Conservation (phyloP, 192 early-diverging fungal species). For the Coemansia sp. region DNA sequence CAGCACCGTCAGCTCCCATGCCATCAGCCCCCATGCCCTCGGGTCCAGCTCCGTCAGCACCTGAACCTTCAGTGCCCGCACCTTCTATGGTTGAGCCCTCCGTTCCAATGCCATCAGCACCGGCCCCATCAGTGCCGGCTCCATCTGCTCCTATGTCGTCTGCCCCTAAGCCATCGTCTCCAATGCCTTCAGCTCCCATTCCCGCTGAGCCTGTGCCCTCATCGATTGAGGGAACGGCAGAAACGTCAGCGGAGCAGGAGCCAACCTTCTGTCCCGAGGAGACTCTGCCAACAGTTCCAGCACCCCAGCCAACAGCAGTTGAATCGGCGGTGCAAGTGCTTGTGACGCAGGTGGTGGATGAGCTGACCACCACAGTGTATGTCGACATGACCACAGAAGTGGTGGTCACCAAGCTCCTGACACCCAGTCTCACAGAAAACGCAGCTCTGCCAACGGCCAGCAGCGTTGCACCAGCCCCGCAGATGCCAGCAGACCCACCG, state of each 20-base stretch:
- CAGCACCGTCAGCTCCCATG: constrained; percentile 1
- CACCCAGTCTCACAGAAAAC: background rate
- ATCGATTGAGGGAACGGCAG: background rate
- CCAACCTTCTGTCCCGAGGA: background rate
- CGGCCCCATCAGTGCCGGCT: constrained; percentile 6
- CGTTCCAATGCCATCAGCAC: background rate
- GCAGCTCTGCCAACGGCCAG: background rate
- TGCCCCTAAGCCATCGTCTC: constrained; percentile 2
- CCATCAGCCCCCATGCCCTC: background rate
- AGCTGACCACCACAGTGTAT: background rate
- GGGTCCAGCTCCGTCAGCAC: background rate
- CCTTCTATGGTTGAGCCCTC: background rate
- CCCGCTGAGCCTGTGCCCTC: background rate
- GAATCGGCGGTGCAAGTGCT: background rate
- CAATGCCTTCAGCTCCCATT: constrained; percentile 9
- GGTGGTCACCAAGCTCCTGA: background rate
- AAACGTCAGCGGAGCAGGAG: background rate
- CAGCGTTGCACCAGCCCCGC: background rate
- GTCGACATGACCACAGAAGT: background rate
- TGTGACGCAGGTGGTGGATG: background rate
- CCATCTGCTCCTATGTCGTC: constrained; percentile 2
- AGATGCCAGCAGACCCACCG: background rate
- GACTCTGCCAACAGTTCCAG: background rate
- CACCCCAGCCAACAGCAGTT: background rate
- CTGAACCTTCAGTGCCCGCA: background rate